phyloP scores from a whole-genome alignment of 495 filamentous ascomycete species.

The Pyrenopolyporus hunteri region DNA sequence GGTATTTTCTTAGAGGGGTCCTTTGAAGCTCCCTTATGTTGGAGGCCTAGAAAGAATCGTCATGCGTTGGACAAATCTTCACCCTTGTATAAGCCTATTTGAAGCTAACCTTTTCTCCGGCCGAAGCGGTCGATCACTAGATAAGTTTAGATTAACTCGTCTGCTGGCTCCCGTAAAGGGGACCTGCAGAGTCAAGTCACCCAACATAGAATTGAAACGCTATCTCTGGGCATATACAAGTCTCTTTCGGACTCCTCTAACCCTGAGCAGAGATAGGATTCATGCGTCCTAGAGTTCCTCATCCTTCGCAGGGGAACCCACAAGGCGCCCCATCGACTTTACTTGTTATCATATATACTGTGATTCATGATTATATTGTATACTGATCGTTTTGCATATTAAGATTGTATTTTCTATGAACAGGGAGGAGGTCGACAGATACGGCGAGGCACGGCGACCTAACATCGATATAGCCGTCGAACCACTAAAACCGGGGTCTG shows the following conservation, averaged over 20 bases:
- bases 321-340: too few species aligned
- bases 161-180: conserved; percentile 14
- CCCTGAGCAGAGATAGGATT: too few species aligned
- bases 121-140: neutral
- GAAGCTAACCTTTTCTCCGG: neutral
- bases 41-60: neutral
- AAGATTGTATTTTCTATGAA: conserved; percentile 15
- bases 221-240: neutral
- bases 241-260: too few species aligned
- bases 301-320: too few species aligned
- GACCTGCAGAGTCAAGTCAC: neutral
- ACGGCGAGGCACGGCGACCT: conserved; percentile 2
- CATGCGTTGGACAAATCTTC: neutral
- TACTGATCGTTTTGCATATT: neutral
- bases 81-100: neutral
- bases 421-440: neutral
- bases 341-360: neutral
- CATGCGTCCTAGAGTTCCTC: too few species aligned
- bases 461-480: conserved; percentile 3
- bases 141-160: neutral
- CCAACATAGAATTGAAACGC: neutral
- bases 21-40: neutral
- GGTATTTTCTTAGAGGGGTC: too few species aligned
- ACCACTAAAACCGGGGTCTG: neutral
- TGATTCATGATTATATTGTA: neutral